Evolutionary conservation across 164 flowering plant genomes (phyloP), one percentile per base, ranked within the genome.

Genomic region (Vitis rupestris): DNA sequence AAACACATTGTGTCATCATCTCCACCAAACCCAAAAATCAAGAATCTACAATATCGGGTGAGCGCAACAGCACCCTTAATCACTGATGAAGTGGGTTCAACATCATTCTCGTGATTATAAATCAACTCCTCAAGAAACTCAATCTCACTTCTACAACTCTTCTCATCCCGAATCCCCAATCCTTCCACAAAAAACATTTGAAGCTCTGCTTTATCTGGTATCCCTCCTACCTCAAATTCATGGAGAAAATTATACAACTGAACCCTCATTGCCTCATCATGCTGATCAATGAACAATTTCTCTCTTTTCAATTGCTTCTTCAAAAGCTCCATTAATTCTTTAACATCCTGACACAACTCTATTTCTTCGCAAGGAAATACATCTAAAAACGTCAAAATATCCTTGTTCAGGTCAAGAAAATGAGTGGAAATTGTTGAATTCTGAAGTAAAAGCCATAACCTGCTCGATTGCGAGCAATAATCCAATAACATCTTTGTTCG

Each of bases 141-240:
- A 56, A 67, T 58, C 62, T 67, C 70, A 16, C 50, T 16, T 47
- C 14, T 49, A 47, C 70, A 67, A 48, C 70, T 67, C 63, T 17
- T 67, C 52, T 10, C 70, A 67, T 67, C 70, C 31, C 56, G 50
- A 58, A 67, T 67, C 59, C 70, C 70, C 70, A 67, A 57, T 56
- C 17, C 30, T 29, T 67, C 70, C 44, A 67, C 70, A 57, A 67
- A 56, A 15, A 67, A 67, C 9, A 2, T 7, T n/a, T 57, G 55
- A 48, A 67, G 31, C 17, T 57, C 70, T 19, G 23, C 13, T 10
- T n/a, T 31, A 52, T 67, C 70, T 4, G 70, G 70, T 23, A 66
- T 19, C 19, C 17, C 31, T 8, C 69, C 27, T 23, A 23, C 27
- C 27, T 23, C 27, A 23, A 23, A 23, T 23, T 23, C 27, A 23